phyloP scores from a whole-genome alignment of 495 filamentous ascomycete genomes.

The Annulohypoxylon moriforme region DNA sequence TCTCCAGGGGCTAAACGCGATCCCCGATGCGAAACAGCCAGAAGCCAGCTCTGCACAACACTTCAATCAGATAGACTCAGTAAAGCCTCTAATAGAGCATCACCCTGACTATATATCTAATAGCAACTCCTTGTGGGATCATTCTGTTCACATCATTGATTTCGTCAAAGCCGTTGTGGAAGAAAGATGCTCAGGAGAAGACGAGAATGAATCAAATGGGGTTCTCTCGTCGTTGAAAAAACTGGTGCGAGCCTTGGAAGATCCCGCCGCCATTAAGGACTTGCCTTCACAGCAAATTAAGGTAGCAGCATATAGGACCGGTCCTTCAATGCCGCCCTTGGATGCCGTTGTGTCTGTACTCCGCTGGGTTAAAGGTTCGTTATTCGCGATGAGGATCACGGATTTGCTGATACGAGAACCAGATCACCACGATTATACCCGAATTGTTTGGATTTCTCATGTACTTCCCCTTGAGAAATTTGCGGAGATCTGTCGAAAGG shows the following conservation, averaged over 20 bases:
- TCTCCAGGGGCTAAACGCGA: not conserved
- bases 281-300: not conserved
- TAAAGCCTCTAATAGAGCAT: not conserved
- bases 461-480: constrained; percentile 17
- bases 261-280: not conserved
- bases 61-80: not conserved
- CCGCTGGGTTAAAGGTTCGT: constrained; percentile 13
- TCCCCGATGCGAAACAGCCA: not conserved
- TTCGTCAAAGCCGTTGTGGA: constrained; percentile 17
- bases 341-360: constrained; percentile 13
- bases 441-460: constrained; percentile 1
- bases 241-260: constrained; percentile 1
- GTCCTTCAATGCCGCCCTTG: constrained; percentile 6
- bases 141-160: constrained; percentile 11
- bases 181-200: not conserved
- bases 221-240: constrained; percentile 9
- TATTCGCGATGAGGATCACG: not conserved
- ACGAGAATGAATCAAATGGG: not conserved
- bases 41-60: not conserved
- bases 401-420: not conserved
- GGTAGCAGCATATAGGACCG: not conserved
- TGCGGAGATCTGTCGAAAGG: constrained; percentile 12
- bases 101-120: not conserved
- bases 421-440: constrained; percentile 8
- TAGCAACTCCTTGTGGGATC: constrained; percentile 1